phyloP scores from a whole-genome alignment of 2,329 filamentous ascomycete genomes.

The Xylariaceae sp. region DNA sequence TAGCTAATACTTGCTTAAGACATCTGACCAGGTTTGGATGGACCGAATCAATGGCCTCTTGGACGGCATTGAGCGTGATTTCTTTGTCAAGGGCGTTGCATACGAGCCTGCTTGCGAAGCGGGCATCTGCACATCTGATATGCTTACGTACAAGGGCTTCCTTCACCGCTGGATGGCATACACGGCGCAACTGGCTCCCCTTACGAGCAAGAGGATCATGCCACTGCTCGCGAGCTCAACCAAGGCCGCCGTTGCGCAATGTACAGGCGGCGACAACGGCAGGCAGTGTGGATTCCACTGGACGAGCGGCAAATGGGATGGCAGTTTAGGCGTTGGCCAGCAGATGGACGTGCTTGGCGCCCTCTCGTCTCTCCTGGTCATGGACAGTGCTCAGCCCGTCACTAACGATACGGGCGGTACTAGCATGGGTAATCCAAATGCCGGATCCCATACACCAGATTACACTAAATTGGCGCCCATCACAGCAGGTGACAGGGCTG shows the following conservation, averaged over 20 bases:
- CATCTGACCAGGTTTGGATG: constrained; percentile 39
- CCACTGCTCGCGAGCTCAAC: constrained; percentile 37
- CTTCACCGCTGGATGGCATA: constrained; percentile 48
- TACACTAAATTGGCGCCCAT: constrained; percentile 13
- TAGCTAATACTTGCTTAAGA: constrained; percentile 18
- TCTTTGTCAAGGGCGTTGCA: constrained; percentile 46
- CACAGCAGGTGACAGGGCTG: constrained; percentile 28
- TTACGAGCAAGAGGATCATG: constrained; percentile 35
- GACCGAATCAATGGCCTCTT: constrained; percentile 48
- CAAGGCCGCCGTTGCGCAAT: constrained; percentile 37
- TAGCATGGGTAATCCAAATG: constrained; percentile 27
- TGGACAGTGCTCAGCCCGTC: constrained; percentile 32
- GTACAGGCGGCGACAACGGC: constrained; percentile 35
- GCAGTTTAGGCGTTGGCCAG: constrained; percentile 45
- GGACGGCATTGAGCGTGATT: constrained; percentile 43
- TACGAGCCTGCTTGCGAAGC: constrained; percentile 52
- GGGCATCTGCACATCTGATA: constrained; percentile 49
- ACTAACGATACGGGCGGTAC: constrained; percentile 42
- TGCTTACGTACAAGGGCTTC: constrained; percentile 56
- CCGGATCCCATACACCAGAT: constrained; percentile 14
- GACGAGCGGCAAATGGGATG: constrained; percentile 43
- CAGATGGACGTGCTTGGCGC: constrained; percentile 47
- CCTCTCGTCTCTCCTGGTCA: constrained; percentile 41
- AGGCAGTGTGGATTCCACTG: constrained; percentile 48
- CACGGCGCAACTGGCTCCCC: constrained; percentile 38